Base-by-base conservation (phyloP, 2,329 filamentous ascomycete species). In the Colletotrichum musae region DNA sequence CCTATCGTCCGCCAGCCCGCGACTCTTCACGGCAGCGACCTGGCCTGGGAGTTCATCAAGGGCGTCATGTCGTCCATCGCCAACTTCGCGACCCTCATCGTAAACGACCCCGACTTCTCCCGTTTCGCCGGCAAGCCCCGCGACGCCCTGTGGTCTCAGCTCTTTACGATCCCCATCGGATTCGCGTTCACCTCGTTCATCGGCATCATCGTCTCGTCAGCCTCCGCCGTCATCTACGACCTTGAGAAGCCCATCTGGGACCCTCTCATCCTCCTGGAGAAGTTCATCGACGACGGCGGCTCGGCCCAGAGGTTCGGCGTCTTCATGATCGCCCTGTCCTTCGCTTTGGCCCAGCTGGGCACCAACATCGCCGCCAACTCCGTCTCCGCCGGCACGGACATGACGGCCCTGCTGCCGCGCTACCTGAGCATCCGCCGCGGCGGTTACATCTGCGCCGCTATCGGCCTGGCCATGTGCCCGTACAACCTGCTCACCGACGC, bases 321-420 rank as follows among this genome's bases (percentile, higher is more conserved):
- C 61, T 95, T 94, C 75, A 82, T 94, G 67, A 93, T 94, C 71
- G 85, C 91, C 0, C 76, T 84, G 1, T 90, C 91, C 1, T 94
- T 94, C 73, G 87, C 93, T 0, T 87, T 97, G 9, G 94, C 94
- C 6, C 93, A 96, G 79, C 86, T 97, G 2, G 94, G 93, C 16
- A 96, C 94, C 47, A 97, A 97, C 75, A 95, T 97, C 72, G 92
- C 93, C 0, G 94, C 94, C 66, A 97, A 97, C 81, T 93, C 91
- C 0, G 91, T 96, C 70, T 94, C 93, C 1, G 93, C 93, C 6
- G 93, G 93, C 18, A 95, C 93, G 0, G 93, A 96, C 73, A 87
- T 97, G 87, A 93, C 93, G 1, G 93, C 93, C 0, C 84, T 97
- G 12, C 82, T 95, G 3, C 94, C 94, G 0, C 90, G 93, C 18